Percentiles rank a stretch among this genome's conserved stretches.
Conservation (phyloP, 2,329 filamentous ascomycete genomes). For the Botrytis fragariae region DNA sequence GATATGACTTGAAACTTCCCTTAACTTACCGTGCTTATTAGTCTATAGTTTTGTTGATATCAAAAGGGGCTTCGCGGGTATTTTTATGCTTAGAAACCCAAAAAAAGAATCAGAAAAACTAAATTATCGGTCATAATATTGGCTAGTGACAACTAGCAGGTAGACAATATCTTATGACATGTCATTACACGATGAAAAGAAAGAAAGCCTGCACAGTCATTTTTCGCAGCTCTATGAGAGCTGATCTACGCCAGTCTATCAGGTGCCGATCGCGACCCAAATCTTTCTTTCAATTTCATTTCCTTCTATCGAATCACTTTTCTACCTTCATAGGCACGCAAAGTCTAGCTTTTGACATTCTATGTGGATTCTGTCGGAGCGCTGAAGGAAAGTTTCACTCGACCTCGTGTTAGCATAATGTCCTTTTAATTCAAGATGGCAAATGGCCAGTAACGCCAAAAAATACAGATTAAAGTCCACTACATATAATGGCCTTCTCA, state of each 20-base stretch:
- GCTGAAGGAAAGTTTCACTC: not conserved
- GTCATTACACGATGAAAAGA: not conserved
- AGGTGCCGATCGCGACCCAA: not conserved
- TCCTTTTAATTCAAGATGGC: not conserved
- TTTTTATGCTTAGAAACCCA: not conserved
- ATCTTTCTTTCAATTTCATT: not conserved
- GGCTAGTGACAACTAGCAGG: not conserved
- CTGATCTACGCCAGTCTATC: not conserved
- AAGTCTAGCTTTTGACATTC: not conserved
- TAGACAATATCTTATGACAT: not conserved
- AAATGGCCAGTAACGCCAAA: not conserved
- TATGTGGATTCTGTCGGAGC: rapidly evolving
- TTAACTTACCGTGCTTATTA: not conserved
- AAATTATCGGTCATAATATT: not conserved
- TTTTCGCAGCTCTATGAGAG: not conserved
- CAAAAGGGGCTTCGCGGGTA: not conserved
- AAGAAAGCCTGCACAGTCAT: not conserved
- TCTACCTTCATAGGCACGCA: rapidly evolving
- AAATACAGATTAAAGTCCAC: not conserved
- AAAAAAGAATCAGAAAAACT: not conserved
- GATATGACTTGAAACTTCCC: too few relatives aligned
- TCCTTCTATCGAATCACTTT: not conserved
- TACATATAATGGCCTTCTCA: not conserved
- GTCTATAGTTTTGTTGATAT: not conserved
- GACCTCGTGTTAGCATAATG: not conserved